phyloP scores from a whole-genome alignment of 1,284 basidiomycete genomes.

The Cutaneotrichosporon spelunceum region DNA sequence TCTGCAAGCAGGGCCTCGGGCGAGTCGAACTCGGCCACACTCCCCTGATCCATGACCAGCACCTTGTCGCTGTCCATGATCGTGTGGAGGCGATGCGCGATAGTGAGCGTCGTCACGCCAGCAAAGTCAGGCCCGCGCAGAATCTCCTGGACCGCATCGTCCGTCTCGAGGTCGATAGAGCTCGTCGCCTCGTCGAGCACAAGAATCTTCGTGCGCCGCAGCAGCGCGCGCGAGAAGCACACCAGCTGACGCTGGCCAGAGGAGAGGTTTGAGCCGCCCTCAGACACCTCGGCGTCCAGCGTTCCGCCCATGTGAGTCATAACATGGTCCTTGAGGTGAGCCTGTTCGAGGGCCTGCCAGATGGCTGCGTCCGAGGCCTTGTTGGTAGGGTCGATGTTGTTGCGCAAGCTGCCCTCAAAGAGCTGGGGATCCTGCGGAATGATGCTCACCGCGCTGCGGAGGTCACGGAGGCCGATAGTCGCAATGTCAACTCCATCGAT shows the following conservation, averaged over 20 bases:
- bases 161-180: constrained; percentile 80
- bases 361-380: constrained; percentile 71
- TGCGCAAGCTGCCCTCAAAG: constrained; percentile 74
- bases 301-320: constrained; percentile 63
- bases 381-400: constrained; percentile 47
- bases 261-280: constrained; percentile 74
- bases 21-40: constrained; percentile 68
- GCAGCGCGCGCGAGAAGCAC: constrained; percentile 74
- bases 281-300: constrained; percentile 71
- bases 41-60: constrained; percentile 75
- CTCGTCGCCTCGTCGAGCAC: constrained; percentile 72
- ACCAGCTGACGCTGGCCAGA: constrained; percentile 80
- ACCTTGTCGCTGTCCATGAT: constrained; percentile 83
- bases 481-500: constrained; percentile 83
- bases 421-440: constrained; percentile 81
- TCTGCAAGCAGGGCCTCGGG: constrained; percentile 62
- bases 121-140: constrained; percentile 51
- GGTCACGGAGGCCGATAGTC: constrained; percentile 75
- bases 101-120: constrained; percentile 73
- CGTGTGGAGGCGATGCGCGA: constrained; percentile 78
- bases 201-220: constrained; percentile 77
- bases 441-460: constrained; percentile 67
- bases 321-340: constrained; percentile 61
- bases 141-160: constrained; percentile 59
- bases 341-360: constrained; percentile 75